A percentile compares a stretch with the other conserved stretches of the same genome.
These are phyloP conservation scores for Letharia lupina DNA, from an alignment of 495 filamentous ascomycete genomes.

Conservation along the genomic window DNA sequence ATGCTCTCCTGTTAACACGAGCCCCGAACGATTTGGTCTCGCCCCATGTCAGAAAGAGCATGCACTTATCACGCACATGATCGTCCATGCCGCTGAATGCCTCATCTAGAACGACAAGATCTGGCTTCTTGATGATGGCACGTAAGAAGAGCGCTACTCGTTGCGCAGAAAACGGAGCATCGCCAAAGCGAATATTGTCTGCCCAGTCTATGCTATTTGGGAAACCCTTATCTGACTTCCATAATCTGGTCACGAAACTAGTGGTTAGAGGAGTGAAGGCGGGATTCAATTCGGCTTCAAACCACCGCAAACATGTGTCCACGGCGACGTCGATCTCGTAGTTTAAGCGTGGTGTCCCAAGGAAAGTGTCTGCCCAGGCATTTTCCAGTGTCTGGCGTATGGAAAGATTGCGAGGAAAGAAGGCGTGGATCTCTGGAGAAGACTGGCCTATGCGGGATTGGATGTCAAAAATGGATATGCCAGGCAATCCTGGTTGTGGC, in stretches of 20 bases:
- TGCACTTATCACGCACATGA: slow-evolving; percentile 71
- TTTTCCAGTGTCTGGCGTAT: slow-evolving; percentile 68
- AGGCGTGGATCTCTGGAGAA: slow-evolving; percentile 84
- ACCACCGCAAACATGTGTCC: slow-evolving; percentile 60
- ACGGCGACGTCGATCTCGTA: slow-evolving; percentile 47
- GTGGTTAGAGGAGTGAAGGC: slow-evolving; percentile 7
- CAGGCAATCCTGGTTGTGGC: slow-evolving; percentile 59
- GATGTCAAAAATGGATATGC: slow-evolving; percentile 84
- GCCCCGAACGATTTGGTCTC: slow-evolving; percentile 29
- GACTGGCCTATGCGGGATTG: slow-evolving; percentile 86
- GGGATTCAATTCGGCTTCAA: slow-evolving; percentile 64
- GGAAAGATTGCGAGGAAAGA: slow-evolving; percentile 75
- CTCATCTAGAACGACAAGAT: slow-evolving; percentile 88
- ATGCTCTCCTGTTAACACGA: not conserved
- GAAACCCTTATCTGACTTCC: slow-evolving; percentile 9
- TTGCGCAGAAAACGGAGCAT: slow-evolving; percentile 69
- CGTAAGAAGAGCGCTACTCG: slow-evolving; percentile 78
- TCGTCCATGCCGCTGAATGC: slow-evolving; percentile 86
- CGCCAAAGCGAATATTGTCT: slow-evolving; percentile 58
- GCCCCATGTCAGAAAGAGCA: slow-evolving; percentile 62
- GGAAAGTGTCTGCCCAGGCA: slow-evolving; percentile 84
- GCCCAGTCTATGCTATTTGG: slow-evolving; percentile 54
- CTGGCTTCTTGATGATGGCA: slow-evolving; percentile 71
- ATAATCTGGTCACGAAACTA: not conserved
- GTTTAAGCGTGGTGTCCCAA: slow-evolving; percentile 55